phyloP scores from a whole-genome alignment of 2,329 filamentous ascomycete species.

The Emmonsiellopsis sp. region DNA sequence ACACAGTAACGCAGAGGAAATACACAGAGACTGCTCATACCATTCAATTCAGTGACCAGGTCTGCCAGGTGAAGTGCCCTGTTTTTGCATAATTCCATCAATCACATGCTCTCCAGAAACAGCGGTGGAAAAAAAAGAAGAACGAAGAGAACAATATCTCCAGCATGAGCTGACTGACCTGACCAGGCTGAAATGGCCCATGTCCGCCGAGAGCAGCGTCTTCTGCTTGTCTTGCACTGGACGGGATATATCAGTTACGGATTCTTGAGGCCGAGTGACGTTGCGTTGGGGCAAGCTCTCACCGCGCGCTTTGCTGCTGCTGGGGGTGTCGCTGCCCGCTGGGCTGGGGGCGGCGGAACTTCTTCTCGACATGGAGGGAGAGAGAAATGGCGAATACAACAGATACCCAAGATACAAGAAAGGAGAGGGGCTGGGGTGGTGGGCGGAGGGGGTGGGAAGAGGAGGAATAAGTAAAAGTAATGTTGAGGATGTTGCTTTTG shows the following conservation, averaged over 20 bases:
- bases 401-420: conserved; percentile 9
- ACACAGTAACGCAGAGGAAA: background rate
- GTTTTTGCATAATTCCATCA: background rate
- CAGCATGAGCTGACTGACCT: conserved; percentile 25
- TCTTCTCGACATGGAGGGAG: conserved; percentile 28
- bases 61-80: conserved; percentile 44
- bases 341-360: conserved; percentile 17
- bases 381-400: background rate
- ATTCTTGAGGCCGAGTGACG: conserved; percentile 3
- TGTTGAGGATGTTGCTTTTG: background rate
- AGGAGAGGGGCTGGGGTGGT: conserved; percentile 3
- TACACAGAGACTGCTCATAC: conserved; percentile 21
- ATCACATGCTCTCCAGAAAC: background rate
- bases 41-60: conserved; percentile 42
- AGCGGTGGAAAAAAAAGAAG: background rate
- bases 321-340: conserved; percentile 1
- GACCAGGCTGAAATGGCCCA: conserved; percentile 44
- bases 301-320: conserved; percentile 6
- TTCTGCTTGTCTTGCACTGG: conserved; percentile 42
- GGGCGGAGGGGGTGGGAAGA: conserved; percentile 4
- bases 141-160: background rate
- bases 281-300: conserved; percentile 5
- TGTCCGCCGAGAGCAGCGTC: conserved; percentile 38
- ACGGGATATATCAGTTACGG: conserved; percentile 9
- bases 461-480: background rate